These are phyloP conservation scores for Fusarium lyarnte DNA, from an alignment of 2,329 filamentous ascomycete genomes.

Conservation along the genomic window DNA sequence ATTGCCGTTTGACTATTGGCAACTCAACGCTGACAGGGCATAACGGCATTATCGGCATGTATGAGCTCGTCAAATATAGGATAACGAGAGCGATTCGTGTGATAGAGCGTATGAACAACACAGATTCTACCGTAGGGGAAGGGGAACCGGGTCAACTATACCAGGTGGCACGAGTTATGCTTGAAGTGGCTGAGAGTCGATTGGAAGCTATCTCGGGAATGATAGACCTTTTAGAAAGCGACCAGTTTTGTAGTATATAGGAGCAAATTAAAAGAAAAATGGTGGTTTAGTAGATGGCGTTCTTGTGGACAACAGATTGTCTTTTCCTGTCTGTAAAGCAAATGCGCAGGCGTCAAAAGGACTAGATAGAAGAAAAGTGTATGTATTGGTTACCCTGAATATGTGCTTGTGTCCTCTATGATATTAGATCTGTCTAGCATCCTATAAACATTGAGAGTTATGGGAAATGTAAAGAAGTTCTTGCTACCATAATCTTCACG, in stretches of 20 bases:
- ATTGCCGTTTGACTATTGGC: not conserved
- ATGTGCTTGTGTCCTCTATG: fast-evolving
- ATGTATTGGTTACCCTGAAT: not conserved
- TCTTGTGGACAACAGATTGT: no score
- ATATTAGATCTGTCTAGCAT: fast-evolving
- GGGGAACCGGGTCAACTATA: fast-evolving
- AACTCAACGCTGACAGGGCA: not conserved
- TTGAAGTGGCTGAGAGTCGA: not conserved
- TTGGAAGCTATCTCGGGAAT: not conserved
- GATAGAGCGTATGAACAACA: fast-evolving
- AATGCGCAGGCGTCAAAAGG: no score
- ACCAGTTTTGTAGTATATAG: not conserved
- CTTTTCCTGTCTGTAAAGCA: not conserved
- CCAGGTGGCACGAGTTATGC: not conserved
- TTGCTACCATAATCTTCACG: not conserved
- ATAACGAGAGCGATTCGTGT: not conserved
- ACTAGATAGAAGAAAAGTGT: fast-evolving
- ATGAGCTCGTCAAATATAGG: not conserved
- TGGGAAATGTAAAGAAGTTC: not conserved
- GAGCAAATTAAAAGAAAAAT: fast-evolving
- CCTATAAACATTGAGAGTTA: not conserved
- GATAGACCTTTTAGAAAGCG: not conserved
- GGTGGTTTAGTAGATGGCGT: fast-evolving
- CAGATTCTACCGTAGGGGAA: fast-evolving
- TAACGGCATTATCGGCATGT: not conserved